A percentile compares a stretch with the other conserved stretches of the same genome.
phyloP scores from a whole-genome alignment of 805 yeast genomes.

The Lipomyces orientalis region DNA sequence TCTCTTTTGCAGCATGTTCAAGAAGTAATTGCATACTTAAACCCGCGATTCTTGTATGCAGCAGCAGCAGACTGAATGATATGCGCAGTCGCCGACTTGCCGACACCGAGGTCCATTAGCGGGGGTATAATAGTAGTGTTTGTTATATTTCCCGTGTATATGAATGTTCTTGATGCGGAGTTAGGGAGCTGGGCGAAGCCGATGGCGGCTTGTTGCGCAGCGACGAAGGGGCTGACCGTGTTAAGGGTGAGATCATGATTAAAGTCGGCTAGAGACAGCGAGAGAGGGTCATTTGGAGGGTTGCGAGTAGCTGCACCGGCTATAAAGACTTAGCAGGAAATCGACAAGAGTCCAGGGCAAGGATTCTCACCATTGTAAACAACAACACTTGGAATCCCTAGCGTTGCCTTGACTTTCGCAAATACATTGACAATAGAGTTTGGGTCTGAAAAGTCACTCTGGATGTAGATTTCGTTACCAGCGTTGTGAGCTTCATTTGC shows the following conservation, averaged over 20 bases:
- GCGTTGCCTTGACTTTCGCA: background rate
- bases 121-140: slow-evolving; percentile 5
- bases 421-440: slow-evolving; percentile 11
- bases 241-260: background rate
- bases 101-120: slow-evolving; percentile 9
- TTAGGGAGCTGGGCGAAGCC: slow-evolving; percentile 14
- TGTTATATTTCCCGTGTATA: slow-evolving; percentile 16
- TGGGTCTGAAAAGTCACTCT: slow-evolving; percentile 13
- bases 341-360: too few relatives aligned
- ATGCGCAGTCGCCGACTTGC: slow-evolving; percentile 13
- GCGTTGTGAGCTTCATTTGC: slow-evolving; percentile 12
- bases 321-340: background rate
- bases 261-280: slow-evolving; percentile 6
- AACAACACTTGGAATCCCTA: slow-evolving; percentile 17
- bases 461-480: slow-evolving; percentile 3
- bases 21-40: slow-evolving; percentile 6
- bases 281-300: slow-evolving; percentile 10
- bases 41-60: slow-evolving; percentile 14
- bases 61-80: slow-evolving; percentile 15
- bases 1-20: background rate
- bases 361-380: slow-evolving; percentile 18
- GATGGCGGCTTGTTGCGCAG: slow-evolving; percentile 12
- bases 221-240: slow-evolving; percentile 5
- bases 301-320: slow-evolving; percentile 2
- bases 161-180: slow-evolving; percentile 11